A percentile compares a stretch with the other conserved stretches of the same genome.
Conservation (phyloP, 495 filamentous ascomycete genomes). For the Physcia stellaris region DNA sequence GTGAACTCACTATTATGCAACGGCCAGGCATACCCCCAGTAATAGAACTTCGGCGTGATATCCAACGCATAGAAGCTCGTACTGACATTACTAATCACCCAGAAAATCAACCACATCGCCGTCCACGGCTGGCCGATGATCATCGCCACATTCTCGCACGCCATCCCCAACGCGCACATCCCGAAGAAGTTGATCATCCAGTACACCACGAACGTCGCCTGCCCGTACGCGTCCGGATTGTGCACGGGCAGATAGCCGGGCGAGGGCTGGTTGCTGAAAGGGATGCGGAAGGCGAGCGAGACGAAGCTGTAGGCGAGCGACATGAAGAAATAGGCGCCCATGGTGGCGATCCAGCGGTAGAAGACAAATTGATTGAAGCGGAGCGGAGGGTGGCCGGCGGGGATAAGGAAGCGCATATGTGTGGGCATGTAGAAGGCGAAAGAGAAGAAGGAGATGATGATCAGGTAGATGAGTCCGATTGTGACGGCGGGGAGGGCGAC, state of each 20-base stretch:
- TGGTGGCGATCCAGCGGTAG: conserved; percentile 47
- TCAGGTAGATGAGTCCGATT: conserved; percentile 59
- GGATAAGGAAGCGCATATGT: conserved; percentile 42
- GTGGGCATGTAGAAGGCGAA: conserved; percentile 58
- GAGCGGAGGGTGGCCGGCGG: conserved; percentile 38
- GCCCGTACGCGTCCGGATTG: conserved; percentile 43
- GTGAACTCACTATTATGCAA: conserved; percentile 42
- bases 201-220: conserved; percentile 51
- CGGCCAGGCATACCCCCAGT: conserved; percentile 63
- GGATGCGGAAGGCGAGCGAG: conserved; percentile 51
- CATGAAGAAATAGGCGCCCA: conserved; percentile 51
- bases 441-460: conserved; percentile 61
- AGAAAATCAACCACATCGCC: conserved; percentile 60
- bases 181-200: conserved; percentile 66
- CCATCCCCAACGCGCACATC: conserved; percentile 53
- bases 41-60: conserved; percentile 45
- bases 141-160: conserved; percentile 64
- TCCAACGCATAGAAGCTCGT: conserved; percentile 51
- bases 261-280: conserved; percentile 35
- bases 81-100: conserved; percentile 58
- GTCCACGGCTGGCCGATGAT: conserved; percentile 53
- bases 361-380: conserved; percentile 45
- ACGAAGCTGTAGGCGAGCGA: conserved; percentile 55
- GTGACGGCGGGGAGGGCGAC: conserved; percentile 44
- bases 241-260: conserved; percentile 28